These are phyloP conservation scores for Amoeboradix gromovi DNA, from an alignment of 371 early-diverging fungal genomes.

Conservation along the genomic window DNA sequence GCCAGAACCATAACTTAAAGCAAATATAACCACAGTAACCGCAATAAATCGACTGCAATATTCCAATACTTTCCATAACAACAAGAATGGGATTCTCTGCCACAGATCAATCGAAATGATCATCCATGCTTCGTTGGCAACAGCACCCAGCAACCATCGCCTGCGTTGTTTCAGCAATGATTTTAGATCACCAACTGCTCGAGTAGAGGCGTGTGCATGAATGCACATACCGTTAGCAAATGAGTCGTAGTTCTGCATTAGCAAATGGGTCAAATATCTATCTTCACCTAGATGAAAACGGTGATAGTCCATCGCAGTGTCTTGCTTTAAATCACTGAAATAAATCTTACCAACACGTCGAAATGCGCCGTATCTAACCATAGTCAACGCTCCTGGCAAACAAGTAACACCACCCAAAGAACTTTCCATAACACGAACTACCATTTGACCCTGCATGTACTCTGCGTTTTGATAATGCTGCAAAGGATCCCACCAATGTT, in stretches of 20 bases:
- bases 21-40: not conserved
- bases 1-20: not conserved
- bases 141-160: not conserved
- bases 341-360: slow-evolving; percentile 7
- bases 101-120: not conserved
- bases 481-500: slow-evolving; percentile 5
- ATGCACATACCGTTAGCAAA: not conserved
- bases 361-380: slow-evolving; percentile 9
- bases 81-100: not conserved
- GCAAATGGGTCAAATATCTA: slow-evolving; percentile 9
- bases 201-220: not conserved
- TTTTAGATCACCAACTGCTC: not conserved
- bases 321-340: slow-evolving; percentile 8
- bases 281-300: slow-evolving; percentile 9
- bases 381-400: slow-evolving; percentile 14
- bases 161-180: not conserved
- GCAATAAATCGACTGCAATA: not conserved
- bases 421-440: slow-evolving; percentile 9
- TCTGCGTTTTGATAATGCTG: slow-evolving; percentile 12
- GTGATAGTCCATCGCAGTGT: slow-evolving; percentile 7
- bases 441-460: slow-evolving; percentile 10
- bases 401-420: slow-evolving; percentile 11
- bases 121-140: not conserved
- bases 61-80: not conserved
- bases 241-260: slow-evolving; percentile 2